A percentile compares a stretch with the other conserved stretches of the same genome.
Conservation (phyloP, 164 flowering plant species). For the Piper betle region DNA sequence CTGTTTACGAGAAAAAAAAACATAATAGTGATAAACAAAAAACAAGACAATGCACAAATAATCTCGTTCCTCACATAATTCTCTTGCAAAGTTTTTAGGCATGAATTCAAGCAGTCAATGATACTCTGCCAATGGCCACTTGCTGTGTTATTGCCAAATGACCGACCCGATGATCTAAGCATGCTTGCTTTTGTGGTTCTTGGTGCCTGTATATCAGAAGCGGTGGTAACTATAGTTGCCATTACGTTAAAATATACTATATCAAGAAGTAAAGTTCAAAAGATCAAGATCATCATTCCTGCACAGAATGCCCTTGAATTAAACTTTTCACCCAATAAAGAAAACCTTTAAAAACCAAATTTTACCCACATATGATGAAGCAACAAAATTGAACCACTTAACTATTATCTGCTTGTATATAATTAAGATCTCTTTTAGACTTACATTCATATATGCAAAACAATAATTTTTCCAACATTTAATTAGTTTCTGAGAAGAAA, state of each 20-base stretch:
- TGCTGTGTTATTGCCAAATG: constrained; percentile 64
- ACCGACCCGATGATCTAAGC: constrained; percentile 59
- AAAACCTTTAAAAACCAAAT: too few relatives aligned
- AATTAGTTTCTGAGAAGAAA: too few relatives aligned
- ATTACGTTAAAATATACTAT: too few relatives aligned
- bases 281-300: not conserved
- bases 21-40: not conserved
- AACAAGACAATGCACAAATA: not conserved
- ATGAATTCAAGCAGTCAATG: constrained; percentile 60
- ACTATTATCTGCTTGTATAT: too few relatives aligned
- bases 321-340: too few relatives aligned
- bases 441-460: not conserved
- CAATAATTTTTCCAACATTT: not conserved
- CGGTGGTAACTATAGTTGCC: not conserved
- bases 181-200: constrained; percentile 66
- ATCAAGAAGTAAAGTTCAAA: too few relatives aligned
- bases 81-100: constrained; percentile 57
- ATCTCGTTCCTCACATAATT: constrained; percentile 47
- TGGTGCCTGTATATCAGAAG: constrained; percentile 53
- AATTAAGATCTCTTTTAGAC: too few relatives aligned
- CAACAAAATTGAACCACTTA: too few relatives aligned
- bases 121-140: constrained; percentile 78
- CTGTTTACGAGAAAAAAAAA: too few relatives aligned
- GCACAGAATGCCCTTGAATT: too few relatives aligned
- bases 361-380: too few relatives aligned